Conservation (phyloP, 495 filamentous ascomycete species). For the Annulohypoxylon stygium region DNA sequence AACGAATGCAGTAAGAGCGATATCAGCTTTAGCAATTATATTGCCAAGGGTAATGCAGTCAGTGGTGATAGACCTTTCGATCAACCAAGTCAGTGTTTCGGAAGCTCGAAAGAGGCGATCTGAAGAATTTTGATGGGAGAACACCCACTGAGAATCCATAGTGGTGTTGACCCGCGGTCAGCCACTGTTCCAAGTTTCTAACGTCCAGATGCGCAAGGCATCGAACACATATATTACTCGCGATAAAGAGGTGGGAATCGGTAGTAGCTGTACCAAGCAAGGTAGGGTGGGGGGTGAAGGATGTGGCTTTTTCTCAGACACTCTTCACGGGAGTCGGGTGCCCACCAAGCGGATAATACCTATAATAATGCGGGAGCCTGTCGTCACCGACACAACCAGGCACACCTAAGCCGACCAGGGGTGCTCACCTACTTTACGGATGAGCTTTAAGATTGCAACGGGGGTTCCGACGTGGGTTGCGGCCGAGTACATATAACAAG, state of each 20-base stretch:
- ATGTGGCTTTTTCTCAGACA: slow-evolving; percentile 28
- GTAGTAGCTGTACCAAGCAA: slow-evolving; percentile 14
- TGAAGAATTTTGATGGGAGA: slow-evolving; percentile 36
- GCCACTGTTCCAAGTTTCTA: slow-evolving; percentile 36
- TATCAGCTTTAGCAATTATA: slow-evolving; percentile 52
- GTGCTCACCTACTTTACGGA: slow-evolving; percentile 40
- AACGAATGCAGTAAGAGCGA: slow-evolving; percentile 54
- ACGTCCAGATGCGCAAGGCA: slow-evolving; percentile 28
- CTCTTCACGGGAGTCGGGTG: slow-evolving; percentile 33
- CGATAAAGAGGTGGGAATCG: slow-evolving; percentile 32
- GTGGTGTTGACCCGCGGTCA: slow-evolving; percentile 43
- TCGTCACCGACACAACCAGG: slow-evolving; percentile 39
- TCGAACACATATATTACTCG: slow-evolving; percentile 44
- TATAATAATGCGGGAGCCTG: slow-evolving; percentile 41
- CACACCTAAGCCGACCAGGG: slow-evolving; percentile 38
- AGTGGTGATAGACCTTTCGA: slow-evolving; percentile 57
- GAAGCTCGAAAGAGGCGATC: slow-evolving; percentile 41
- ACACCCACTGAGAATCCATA: slow-evolving; percentile 47
- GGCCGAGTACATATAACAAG: slow-evolving; percentile 29
- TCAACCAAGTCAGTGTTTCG: slow-evolving; percentile 47
- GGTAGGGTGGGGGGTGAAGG: slow-evolving; percentile 37
- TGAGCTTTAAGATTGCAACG: slow-evolving; percentile 34
- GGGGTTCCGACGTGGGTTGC: slow-evolving; percentile 21
- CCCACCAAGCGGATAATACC: slow-evolving; percentile 35
- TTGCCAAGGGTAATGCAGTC: slow-evolving; percentile 57